Conservation (phyloP, 2,329 filamentous ascomycete species). For the Fusarium vanettenii region DNA sequence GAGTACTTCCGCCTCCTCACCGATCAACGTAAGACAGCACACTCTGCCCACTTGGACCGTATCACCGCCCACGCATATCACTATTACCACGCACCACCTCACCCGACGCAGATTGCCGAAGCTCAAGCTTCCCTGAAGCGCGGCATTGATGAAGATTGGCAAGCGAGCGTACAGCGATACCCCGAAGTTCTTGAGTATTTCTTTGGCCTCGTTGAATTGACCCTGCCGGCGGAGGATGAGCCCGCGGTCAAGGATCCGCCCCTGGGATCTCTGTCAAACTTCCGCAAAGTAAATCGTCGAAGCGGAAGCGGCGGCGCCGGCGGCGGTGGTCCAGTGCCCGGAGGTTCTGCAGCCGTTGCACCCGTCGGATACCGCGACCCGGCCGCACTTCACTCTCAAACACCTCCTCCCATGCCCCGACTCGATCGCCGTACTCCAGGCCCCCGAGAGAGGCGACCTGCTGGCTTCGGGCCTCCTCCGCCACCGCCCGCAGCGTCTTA, state of each 20-base stretch:
- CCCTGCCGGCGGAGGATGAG: slow-evolving; percentile 72
- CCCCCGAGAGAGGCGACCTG: slow-evolving; percentile 39
- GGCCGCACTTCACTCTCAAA: slow-evolving; percentile 40
- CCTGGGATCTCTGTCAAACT: slow-evolving; percentile 63
- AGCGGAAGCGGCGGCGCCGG: slow-evolving; percentile 50
- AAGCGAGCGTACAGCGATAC: slow-evolving; percentile 78
- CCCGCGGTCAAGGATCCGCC: slow-evolving; percentile 69
- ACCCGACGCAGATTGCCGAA: slow-evolving; percentile 71
- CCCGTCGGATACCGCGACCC: slow-evolving; percentile 42
- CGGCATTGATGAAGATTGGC: slow-evolving; percentile 84
- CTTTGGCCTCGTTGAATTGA: slow-evolving; percentile 76
- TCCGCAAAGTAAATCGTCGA: slow-evolving; percentile 60
- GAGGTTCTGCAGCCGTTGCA: slow-evolving; percentile 36
- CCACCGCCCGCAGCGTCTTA: slow-evolving; percentile 34
- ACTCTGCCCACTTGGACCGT: slow-evolving; percentile 66
- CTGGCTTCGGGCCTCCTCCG: slow-evolving; percentile 37
- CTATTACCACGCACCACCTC: slow-evolving; percentile 68
- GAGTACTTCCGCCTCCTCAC: slow-evolving; percentile 72
- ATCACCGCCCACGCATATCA: slow-evolving; percentile 67
- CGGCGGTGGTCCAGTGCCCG: slow-evolving; percentile 43
- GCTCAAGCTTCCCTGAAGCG: slow-evolving; percentile 76
- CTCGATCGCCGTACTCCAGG: slow-evolving; percentile 42
- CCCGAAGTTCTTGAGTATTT: slow-evolving; percentile 87
- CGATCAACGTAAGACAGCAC: slow-evolving; percentile 69
- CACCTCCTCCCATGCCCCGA: slow-evolving; percentile 42